These are phyloP conservation scores for Phaeoacremonium minimum DNA, from an alignment of 2,329 filamentous ascomycete species.

Conservation along the genomic window DNA sequence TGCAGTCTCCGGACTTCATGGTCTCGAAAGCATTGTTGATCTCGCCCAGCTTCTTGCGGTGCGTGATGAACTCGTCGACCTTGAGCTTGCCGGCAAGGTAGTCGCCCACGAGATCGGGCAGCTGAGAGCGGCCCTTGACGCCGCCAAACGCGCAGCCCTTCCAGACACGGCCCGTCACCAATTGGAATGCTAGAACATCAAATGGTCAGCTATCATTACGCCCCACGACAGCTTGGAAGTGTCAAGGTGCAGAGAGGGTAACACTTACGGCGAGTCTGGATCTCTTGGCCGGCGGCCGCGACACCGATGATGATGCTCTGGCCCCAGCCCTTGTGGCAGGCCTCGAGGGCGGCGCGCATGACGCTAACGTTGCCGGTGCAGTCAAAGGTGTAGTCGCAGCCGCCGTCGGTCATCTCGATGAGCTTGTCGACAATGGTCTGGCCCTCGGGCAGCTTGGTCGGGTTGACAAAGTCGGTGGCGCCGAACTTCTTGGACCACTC, in stretches of 20 bases:
- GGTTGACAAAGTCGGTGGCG: slow-evolving; percentile 96
- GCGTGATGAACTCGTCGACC: slow-evolving; percentile 99
- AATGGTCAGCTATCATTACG: no score
- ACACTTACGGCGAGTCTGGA: slow-evolving; percentile 81
- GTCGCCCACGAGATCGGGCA: slow-evolving; percentile 81
- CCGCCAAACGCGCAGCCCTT: slow-evolving; percentile 97
- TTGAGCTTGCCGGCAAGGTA: slow-evolving; percentile 88
- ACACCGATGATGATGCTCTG: slow-evolving; percentile 98
- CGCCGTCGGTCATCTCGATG: slow-evolving; percentile 95
- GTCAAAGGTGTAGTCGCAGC: slow-evolving; percentile 98
- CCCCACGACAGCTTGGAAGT: no score
- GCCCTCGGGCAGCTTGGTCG: slow-evolving; percentile 63
- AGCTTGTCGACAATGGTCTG: slow-evolving; percentile 89
- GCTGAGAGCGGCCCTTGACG: slow-evolving; percentile 93
- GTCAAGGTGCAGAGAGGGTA: no score
- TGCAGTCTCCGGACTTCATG: slow-evolving; percentile 97
- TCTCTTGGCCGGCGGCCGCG: slow-evolving; percentile 93
- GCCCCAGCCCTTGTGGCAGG: slow-evolving; percentile 99
- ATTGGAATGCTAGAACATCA: slow-evolving; percentile 95
- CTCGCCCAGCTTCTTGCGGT: slow-evolving; percentile 74
- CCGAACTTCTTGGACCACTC: slow-evolving; percentile 92
- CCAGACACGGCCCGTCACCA: slow-evolving; percentile 97
- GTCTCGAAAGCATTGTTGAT: slow-evolving; percentile 86
- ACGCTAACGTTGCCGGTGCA: slow-evolving; percentile 96
- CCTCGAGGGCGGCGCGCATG: slow-evolving; percentile 92